These are phyloP conservation scores for Neurospora africana DNA, from an alignment of 495 filamentous ascomycete species.

Conservation along the genomic window DNA sequence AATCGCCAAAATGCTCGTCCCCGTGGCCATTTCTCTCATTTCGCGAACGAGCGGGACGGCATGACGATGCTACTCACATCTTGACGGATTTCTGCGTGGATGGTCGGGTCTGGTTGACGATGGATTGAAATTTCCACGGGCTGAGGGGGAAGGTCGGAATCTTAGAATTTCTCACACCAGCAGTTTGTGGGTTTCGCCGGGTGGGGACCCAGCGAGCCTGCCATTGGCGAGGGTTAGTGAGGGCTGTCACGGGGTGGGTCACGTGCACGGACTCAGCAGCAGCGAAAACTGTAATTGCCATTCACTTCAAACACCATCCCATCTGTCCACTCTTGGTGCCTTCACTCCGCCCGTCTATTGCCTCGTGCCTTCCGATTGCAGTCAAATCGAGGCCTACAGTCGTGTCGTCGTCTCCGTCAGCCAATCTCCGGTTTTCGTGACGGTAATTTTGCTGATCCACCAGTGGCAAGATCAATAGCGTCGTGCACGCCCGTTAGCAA, in stretches of 20 bases:
- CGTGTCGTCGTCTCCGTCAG: not conserved
- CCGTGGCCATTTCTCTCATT: not conserved
- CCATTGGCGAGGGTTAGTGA: slow-evolving; percentile 25
- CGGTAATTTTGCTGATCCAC: not conserved
- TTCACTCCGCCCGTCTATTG: not conserved
- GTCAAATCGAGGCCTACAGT: not conserved
- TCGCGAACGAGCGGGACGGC: not conserved
- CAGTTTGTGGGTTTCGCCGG: slow-evolving; percentile 29
- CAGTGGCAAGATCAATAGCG: not conserved
- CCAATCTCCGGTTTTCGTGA: not conserved
- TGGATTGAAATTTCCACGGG: slow-evolving; percentile 24
- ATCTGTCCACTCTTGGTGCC: not conserved
- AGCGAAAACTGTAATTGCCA: not conserved
- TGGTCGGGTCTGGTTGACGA: slow-evolving; percentile 35
- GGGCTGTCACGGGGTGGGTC: slow-evolving; percentile 14
- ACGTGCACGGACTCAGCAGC: slow-evolving; percentile 5
- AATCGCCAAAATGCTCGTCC: not conserved
- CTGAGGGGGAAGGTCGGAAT: slow-evolving; percentile 27
- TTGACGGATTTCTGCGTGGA: slow-evolving; percentile 38
- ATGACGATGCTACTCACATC: slow-evolving; percentile 38
- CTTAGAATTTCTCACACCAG: slow-evolving; percentile 26
- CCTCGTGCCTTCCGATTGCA: not conserved
- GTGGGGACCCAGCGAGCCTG: slow-evolving; percentile 12
- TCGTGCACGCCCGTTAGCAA: not conserved
- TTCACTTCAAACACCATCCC: not conserved